Evolutionary conservation across 352 stramenopile species (phyloP), one percentile per base, ranked within the genome.

Genomic region (Globisporangium nodosum): DNA sequence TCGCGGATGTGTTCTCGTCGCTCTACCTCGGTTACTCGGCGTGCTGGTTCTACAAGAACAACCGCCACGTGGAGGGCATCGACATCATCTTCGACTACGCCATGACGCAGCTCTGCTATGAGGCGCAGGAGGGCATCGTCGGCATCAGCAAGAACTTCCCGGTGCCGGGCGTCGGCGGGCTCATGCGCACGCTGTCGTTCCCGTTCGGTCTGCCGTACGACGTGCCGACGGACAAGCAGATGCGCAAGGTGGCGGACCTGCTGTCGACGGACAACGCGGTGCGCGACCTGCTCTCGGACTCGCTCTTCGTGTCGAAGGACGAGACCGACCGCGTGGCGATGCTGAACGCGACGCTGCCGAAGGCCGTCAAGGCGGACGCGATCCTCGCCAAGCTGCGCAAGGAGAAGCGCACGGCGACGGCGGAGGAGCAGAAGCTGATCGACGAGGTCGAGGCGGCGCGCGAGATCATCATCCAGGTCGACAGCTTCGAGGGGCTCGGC

Each of bases 1-100:
- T 99, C 62, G 88, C 96, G 0, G 97, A 99, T 78, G 94, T 97
- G 13, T 92, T 99, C 63, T 97, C 93, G 42, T 97, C 90, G 64
- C 88, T 99, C 53, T 99, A 98, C 74, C 69, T 99, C 37, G 96
- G 97, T 50, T 99, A 99, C 85, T 92, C 96, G 40, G 96, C 90
- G 24, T 85, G 99, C 54, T 98, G 97, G 86, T 98, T 98, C 61
- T 98, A 98, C 79, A 85, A 96, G 68, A 92, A 96, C 62, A 88
- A 97, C 66, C 87, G 89, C 64, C 74, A 97, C 64, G 82, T 98
- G 35, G 85, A 98, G 57, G 97, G 94, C 43, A 88, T 98, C 45
- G 96, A 99, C 63, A 74, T 78, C 30, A 85, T 99, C 24, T 98
- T 97, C 33, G 96, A 99, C 72, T 98, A 98, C 76, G 92, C 97